A percentile compares a stretch with the other conserved stretches of the same genome.
These are phyloP conservation scores for Senna tora DNA, from an alignment of 306 rosid genomes.

Conservation along the genomic window DNA sequence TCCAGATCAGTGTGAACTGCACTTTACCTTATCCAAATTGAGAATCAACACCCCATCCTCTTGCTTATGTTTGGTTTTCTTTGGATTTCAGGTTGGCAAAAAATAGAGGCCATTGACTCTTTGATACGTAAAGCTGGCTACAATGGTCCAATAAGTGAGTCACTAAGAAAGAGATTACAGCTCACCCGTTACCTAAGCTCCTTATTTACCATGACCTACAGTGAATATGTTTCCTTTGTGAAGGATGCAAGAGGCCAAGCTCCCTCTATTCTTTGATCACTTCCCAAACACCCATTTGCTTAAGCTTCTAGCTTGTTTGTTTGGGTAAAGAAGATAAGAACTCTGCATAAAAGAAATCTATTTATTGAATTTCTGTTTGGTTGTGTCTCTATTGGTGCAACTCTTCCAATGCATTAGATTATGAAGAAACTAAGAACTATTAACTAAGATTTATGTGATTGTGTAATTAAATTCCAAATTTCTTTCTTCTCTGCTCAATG, in stretches of 20 bases:
- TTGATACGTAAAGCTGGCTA: constrained; percentile 89
- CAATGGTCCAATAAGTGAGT: constrained; percentile 66
- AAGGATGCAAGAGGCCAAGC: constrained; percentile 69
- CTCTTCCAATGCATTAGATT: constrained; percentile 53
- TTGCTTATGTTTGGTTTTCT: constrained; percentile 12
- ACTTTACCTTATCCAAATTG: too few relatives aligned
- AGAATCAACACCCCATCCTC: too few relatives aligned
- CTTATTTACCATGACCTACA: constrained; percentile 70
- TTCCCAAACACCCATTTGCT: constrained; percentile 38
- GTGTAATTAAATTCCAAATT: constrained; percentile 19
- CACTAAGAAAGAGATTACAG: constrained; percentile 57
- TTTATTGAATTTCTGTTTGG: too few relatives aligned
- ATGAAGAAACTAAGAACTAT: constrained; percentile 48
- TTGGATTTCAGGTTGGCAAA: constrained; percentile 83
- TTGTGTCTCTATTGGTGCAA: constrained; percentile 28
- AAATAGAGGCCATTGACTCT: constrained; percentile 84
- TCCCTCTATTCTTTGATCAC: constrained; percentile 50
- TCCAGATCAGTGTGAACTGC: too few relatives aligned
- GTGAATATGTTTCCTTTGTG: constrained; percentile 73
- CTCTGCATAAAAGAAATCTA: constrained; percentile 24
- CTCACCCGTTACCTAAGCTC: constrained; percentile 95
- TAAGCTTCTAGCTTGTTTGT: constrained; percentile 25
- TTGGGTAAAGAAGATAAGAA: constrained; percentile 33
- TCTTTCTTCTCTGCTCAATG: too few relatives aligned
- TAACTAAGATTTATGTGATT: constrained; percentile 14